A percentile compares a stretch with the other conserved stretches of the same genome.
Evolutionary conservation across 1,284 basidiomycete genomes (phyloP).

Genomic region (Mycosarcoma mackinlayi): DNA sequence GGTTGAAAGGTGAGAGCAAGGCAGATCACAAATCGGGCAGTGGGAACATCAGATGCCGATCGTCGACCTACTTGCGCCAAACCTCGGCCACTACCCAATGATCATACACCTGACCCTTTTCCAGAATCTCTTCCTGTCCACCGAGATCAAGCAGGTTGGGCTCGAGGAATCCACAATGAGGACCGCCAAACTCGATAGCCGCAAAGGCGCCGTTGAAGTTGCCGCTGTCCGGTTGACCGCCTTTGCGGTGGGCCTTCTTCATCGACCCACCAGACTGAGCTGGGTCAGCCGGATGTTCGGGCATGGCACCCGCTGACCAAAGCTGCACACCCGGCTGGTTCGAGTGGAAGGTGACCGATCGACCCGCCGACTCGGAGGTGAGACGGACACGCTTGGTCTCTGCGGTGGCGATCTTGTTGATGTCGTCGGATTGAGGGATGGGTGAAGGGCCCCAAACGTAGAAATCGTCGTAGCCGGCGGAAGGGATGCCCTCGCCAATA

Average conservation of each 20-base stretch:
- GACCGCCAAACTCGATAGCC: slow-evolving; percentile 62
- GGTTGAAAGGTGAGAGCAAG: too few relatives aligned
- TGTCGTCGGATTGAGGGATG: slow-evolving; percentile 31
- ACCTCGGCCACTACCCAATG: slow-evolving; percentile 54
- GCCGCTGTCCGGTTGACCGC: slow-evolving; percentile 27
- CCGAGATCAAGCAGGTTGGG: slow-evolving; percentile 34
- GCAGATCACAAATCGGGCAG: too few relatives aligned
- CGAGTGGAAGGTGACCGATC: slow-evolving; percentile 50
- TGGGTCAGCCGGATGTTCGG: slow-evolving; percentile 39
- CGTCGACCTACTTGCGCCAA: slow-evolving; percentile 24
- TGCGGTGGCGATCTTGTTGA: slow-evolving; percentile 28
- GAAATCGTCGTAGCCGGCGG: slow-evolving; percentile 60
- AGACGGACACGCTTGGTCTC: slow-evolving; percentile 38
- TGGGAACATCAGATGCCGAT: too few relatives aligned
- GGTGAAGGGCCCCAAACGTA: slow-evolving; percentile 56
- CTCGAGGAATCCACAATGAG: slow-evolving; percentile 60
- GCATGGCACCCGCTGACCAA: slow-evolving; percentile 53
- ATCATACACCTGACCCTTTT: slow-evolving; percentile 51
- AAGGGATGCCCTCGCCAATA: slow-evolving; percentile 33
- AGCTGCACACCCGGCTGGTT: slow-evolving; percentile 62
- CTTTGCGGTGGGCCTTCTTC: slow-evolving; percentile 49
- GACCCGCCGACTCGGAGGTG: slow-evolving; percentile 38
- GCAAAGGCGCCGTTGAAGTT: slow-evolving; percentile 46
- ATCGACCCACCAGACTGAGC: slow-evolving; percentile 27
- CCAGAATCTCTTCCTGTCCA: slow-evolving; percentile 52